Conservation (phyloP, 139 green algal genomes). For the Tetradesmus obliquus region DNA sequence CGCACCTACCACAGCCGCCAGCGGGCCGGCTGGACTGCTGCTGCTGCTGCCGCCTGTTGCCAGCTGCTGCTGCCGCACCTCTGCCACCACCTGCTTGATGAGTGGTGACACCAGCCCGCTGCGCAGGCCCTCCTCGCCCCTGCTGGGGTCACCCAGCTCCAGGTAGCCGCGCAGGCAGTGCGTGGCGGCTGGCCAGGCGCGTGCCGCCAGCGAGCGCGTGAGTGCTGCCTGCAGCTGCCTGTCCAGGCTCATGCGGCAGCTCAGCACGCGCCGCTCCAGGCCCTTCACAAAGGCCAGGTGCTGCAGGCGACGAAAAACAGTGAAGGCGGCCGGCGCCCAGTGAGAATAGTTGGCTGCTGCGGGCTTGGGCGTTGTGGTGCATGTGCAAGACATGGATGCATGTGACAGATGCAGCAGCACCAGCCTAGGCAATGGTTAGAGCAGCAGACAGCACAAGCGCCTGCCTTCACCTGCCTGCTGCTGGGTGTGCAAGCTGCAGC, state of each 20-base stretch:
- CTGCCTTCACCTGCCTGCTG: not conserved
- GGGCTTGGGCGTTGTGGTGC: too few relatives aligned
- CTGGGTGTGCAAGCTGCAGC: not conserved
- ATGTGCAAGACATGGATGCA: too few relatives aligned
- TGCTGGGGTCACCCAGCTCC: constrained; percentile 69
- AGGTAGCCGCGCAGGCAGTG: constrained; percentile 88
- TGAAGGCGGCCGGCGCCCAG: not conserved
- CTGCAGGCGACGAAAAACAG: constrained; percentile 29
- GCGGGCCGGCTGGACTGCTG: constrained; percentile 69
- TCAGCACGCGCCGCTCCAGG: constrained; percentile 76
- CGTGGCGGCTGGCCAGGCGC: constrained; percentile 42
- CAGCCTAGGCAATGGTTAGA: too few relatives aligned
- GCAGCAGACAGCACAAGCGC: too few relatives aligned
- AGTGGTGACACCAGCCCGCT: constrained; percentile 73
- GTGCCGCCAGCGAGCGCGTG: constrained; percentile 54
- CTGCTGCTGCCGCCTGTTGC: not conserved
- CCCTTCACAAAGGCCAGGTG: constrained; percentile 82
- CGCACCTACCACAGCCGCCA: constrained; percentile 70
- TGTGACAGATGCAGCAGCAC: too few relatives aligned
- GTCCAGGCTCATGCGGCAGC: constrained; percentile 58
- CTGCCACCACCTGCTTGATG: constrained; percentile 54
- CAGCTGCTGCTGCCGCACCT: constrained; percentile 51
- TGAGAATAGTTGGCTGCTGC: too few relatives aligned
- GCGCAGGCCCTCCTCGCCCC: constrained; percentile 77
- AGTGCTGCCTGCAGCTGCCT: constrained; percentile 65